Conservation (phyloP, 495 filamentous ascomycete genomes). For the Penicillium argentinense region DNA sequence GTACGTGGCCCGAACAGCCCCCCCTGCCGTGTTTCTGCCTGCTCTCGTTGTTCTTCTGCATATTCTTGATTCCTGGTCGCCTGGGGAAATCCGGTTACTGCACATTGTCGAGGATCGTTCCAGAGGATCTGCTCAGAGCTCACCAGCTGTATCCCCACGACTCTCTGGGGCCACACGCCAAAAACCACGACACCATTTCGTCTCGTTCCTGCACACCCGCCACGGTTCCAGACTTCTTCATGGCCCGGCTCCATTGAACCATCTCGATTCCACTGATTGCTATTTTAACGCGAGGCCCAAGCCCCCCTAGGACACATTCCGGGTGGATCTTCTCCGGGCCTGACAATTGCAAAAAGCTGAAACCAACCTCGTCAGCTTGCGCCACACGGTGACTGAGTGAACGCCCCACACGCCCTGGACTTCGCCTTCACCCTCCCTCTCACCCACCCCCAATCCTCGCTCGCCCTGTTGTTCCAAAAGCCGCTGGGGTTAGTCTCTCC, state of each 20-base stretch:
- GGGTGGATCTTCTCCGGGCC: conserved; percentile 25
- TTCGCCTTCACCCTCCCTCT: conserved; percentile 18
- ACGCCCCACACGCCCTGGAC: conserved; percentile 43
- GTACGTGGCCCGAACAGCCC: not conserved
- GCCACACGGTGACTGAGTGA: conserved; percentile 43
- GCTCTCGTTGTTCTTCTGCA: not conserved
- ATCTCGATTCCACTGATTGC: conserved; percentile 15
- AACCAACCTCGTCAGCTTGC: conserved; percentile 48
- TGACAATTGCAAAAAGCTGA: conserved; percentile 42
- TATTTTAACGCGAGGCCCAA: conserved; percentile 20
- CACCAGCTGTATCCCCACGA: no score
- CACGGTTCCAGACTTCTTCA: conserved; percentile 19
- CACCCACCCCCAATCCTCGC: conserved; percentile 8
- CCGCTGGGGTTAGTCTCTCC: conserved; percentile 19
- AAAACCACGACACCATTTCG: no score
- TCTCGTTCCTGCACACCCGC: conserved; percentile 18
- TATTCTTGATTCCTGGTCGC: conserved; percentile 6
- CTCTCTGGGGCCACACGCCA: no score
- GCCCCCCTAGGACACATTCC: conserved; percentile 13
- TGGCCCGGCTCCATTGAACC: conserved; percentile 9
- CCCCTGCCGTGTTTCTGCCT: conserved; percentile 13
- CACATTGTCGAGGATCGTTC: no score
- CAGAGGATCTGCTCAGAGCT: no score
- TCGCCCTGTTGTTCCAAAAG: conserved; percentile 11
- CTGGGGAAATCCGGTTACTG: no score